Evolutionary conservation across 2,329 filamentous ascomycete species (phyloP).

Genomic region (Alternaria ventricosa): DNA sequence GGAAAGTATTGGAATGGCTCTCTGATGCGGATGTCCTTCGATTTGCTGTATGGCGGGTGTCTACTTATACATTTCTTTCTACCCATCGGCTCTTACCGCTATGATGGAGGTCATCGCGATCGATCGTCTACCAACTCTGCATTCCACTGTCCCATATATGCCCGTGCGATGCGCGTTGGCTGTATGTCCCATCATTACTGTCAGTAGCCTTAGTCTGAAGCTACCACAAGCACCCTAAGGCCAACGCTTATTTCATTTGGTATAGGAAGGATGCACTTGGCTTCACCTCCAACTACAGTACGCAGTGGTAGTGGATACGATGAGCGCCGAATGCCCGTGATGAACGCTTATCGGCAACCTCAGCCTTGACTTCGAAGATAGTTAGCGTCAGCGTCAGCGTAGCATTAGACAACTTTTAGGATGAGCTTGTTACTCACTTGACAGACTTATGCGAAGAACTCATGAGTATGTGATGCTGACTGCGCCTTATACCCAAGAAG

Average conservation of each 20-base stretch:
- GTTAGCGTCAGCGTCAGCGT: not conserved
- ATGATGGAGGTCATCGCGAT: not conserved
- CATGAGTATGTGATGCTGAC: too few species aligned
- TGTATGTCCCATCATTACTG: not conserved
- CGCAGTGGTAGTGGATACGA: not conserved
- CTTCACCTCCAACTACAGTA: not conserved
- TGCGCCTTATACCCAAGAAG: too few species aligned
- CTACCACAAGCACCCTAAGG: not conserved
- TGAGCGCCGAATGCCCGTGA: not conserved
- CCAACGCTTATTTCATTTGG: not conserved
- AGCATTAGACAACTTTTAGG: not conserved
- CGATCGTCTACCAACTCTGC: not conserved
- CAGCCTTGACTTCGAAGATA: not conserved
- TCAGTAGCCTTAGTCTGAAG: not conserved
- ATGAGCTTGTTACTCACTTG: too few species aligned
- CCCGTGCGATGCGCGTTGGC: not conserved
- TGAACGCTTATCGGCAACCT: accelerated
- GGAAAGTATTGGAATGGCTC: not conserved
- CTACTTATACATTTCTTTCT: not conserved
- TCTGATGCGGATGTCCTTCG: not conserved
- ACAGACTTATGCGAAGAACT: too few species aligned
- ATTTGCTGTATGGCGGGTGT: not conserved
- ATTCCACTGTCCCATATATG: not conserved
- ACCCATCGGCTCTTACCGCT: not conserved
- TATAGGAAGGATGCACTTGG: not conserved